These are phyloP conservation scores for Kodamaea kakaduensis DNA, from an alignment of 805 yeast species.

Conservation along the genomic window DNA sequence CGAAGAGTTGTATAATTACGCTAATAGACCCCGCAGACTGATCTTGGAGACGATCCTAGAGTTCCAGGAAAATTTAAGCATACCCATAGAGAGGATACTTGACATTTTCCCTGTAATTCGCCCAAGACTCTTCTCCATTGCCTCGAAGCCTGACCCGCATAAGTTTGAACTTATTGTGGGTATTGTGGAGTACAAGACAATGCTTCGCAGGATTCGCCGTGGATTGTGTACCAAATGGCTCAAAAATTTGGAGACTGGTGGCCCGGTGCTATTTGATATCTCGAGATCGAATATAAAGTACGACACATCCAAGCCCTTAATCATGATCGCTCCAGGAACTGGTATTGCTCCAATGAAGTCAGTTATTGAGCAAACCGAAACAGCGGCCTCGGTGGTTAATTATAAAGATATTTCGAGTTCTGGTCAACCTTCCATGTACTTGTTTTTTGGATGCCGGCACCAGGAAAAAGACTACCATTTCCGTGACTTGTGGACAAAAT, in stretches of 20 bases:
- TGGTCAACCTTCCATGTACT: conserved; percentile 28
- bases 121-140: conserved; percentile 83
- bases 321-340: conserved; percentile 90
- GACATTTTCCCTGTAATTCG: conserved; percentile 76
- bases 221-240: conserved; percentile 86
- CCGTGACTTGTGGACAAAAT: conserved; percentile 31
- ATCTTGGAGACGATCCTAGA: conserved; percentile 79
- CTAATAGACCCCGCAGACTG: conserved; percentile 89
- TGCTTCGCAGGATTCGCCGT: conserved; percentile 65
- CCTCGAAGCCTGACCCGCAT: conserved; percentile 48
- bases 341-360: conserved; percentile 93
- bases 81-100: conserved; percentile 71
- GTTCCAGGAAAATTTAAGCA: conserved; percentile 61
- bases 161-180: conserved; percentile 72
- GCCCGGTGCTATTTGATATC: conserved; percentile 49
- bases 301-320: conserved; percentile 37
- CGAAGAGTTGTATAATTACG: conserved; percentile 84
- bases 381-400: too few relatives aligned
- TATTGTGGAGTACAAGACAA: conserved; percentile 81
- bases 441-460: conserved; percentile 76
- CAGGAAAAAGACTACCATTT: conserved; percentile 67
- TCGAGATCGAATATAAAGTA: conserved; percentile 44
- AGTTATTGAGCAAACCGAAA: conserved; percentile 43
- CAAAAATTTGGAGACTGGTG: conserved; percentile 45
- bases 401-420: too few relatives aligned